A percentile compares a stretch with the other conserved stretches of the same genome.
Conservation (phyloP, 169 alveolate genomes). For the Cryptosporidium parvum region DNA sequence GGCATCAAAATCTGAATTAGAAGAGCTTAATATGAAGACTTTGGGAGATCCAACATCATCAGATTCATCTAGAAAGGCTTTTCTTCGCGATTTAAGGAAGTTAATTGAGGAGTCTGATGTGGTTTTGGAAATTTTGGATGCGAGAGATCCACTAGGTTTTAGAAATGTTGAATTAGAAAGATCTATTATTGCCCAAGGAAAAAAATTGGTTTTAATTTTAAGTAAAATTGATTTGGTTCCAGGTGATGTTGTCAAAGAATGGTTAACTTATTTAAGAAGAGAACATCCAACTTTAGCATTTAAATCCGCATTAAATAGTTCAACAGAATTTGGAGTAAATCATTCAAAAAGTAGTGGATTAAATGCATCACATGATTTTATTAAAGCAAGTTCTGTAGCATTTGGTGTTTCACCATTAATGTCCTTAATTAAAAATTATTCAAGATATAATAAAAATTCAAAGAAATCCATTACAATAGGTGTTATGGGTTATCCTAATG, state of each 20-base stretch:
- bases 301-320: conserved; percentile 83
- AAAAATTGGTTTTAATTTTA: conserved; percentile 89
- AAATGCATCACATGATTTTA: conserved; percentile 68
- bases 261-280: conserved; percentile 78
- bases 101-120: conserved; percentile 90
- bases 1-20: conserved; percentile 74
- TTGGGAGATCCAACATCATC: conserved; percentile 31
- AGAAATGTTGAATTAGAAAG: conserved; percentile 90
- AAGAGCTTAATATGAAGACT: conserved; percentile 28
- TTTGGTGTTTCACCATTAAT: conserved; percentile 89
- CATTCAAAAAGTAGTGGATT: conserved; percentile 51
- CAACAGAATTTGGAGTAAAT: conserved; percentile 59
- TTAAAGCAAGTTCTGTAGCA: conserved; percentile 82
- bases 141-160: conserved; percentile 93
- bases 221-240: conserved; percentile 95
- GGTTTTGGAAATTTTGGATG: conserved; percentile 91
- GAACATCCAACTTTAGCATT: conserved; percentile 77
- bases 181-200: conserved; percentile 85
- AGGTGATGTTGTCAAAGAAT: conserved; percentile 81
- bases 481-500: conserved; percentile 94
- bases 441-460: conserved; percentile 84
- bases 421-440: conserved; percentile 88
- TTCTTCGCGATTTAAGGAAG: conserved; percentile 83
- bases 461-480: conserved; percentile 90
- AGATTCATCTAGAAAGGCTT: conserved; percentile 83